Evolutionary conservation across 495 filamentous ascomycete genomes (phyloP), one percentile per base, ranked within the genome.

Genomic region (Annulohypoxylon maeteangense): DNA sequence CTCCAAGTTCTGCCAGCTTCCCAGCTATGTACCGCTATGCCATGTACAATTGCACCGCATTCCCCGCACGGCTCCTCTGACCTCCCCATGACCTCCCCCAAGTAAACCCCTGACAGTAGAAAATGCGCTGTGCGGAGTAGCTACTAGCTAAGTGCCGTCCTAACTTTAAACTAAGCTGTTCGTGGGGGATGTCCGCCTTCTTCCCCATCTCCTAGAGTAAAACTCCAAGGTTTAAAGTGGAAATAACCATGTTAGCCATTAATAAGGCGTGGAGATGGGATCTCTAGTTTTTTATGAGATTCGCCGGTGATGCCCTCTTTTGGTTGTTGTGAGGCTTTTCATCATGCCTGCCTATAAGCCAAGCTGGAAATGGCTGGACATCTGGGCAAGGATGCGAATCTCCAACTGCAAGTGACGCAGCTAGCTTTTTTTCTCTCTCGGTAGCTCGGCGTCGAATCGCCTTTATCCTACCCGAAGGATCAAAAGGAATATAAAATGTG

Each of bases 51-150:
- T 12, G 45, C 44, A 25, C 45, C 45, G 14, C 20, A 0, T 22
- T 62, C 66, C 66, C 59, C 66, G 66, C 66, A 69, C 44, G 31
- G 44, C 59, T 64, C 59, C 59, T 69, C n/a, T n/a, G n/a, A n/a
- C n/a, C n/a, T n/a, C 59, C 25, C 23, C 0, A 11, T 25, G 23
- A 12, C 22, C 23, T 44, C n/a, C n/a, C n/a, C n/a, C n/a, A 14
- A 48, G 7, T 44, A 11, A 62, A 50, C 45, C 45, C 45, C 31
- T 25, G 32, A 51, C 29, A 11, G 12, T 20, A 2, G 1, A 50
- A 22, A 54, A 16, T n/a, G 44, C 31, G 14, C 31, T 29, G 29
- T 70, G 67, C 60, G 67, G 67, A 70, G 67, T 70, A 70, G 67
- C 60, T 64, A 58, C n/a, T 44, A 44, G 12, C 8, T 40, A 40